phyloP scores from a whole-genome alignment of 176 grass and related monocot species.

The Ensete ventricosum region DNA sequence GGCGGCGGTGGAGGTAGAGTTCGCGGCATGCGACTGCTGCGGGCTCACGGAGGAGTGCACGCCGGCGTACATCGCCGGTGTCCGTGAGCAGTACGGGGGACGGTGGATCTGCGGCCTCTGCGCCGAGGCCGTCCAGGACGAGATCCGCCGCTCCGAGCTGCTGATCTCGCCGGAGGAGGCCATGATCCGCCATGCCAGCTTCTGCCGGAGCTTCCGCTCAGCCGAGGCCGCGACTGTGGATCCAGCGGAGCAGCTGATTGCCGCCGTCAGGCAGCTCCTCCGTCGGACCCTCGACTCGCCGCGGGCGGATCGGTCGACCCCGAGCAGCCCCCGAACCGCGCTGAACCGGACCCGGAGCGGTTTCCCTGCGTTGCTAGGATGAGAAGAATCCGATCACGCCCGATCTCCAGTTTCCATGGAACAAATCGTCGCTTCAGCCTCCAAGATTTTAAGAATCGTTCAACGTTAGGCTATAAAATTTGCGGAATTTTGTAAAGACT shows the following conservation, averaged over 20 bases:
- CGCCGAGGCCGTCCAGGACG: constrained; percentile 6
- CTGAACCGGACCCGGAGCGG: neutral
- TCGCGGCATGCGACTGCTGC: constrained; percentile 4
- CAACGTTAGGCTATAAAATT: too few species aligned
- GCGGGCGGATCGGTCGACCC: neutral
- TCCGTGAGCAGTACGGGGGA: neutral
- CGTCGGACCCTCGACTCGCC: neutral
- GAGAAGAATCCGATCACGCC: too few species aligned
- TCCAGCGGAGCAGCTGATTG: neutral
- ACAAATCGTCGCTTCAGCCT: too few species aligned
- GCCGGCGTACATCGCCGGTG: neutral
- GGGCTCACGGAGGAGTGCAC: constrained; percentile 9
- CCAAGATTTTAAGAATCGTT: too few species aligned
- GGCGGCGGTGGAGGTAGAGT: neutral
- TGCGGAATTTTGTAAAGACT: too few species aligned
- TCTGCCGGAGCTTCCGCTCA: neutral
- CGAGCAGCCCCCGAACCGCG: neutral
- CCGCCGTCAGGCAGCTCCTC: constrained; percentile 1
- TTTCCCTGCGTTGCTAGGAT: neutral
- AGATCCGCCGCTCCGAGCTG: neutral
- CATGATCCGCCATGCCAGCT: neutral
- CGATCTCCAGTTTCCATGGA: too few species aligned
- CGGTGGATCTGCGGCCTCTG: constrained; percentile 11
- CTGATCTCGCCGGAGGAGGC: neutral
- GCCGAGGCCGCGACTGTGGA: neutral